phyloP scores from a whole-genome alignment of 257 asterid genomes.

The Sherardia arvensis region DNA sequence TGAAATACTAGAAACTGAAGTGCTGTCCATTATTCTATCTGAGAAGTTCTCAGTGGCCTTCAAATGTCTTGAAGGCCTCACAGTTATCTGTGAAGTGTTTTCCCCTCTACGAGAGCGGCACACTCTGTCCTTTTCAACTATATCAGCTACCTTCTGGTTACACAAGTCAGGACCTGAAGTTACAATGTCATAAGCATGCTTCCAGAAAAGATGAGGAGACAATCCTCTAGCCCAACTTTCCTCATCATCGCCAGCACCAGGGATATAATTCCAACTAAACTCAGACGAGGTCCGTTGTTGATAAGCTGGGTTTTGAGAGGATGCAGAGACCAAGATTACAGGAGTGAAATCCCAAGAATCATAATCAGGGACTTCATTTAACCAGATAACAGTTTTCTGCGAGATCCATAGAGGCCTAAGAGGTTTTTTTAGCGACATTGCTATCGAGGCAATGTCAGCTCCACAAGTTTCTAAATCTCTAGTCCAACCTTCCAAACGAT shows the following conservation, averaged over 20 bases:
- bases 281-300: slow-evolving; percentile 67
- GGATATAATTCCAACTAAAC: slow-evolving; percentile 93
- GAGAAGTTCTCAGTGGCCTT: slow-evolving; percentile 14
- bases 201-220: slow-evolving; percentile 74
- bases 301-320: slow-evolving; percentile 38
- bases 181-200: slow-evolving; percentile 71
- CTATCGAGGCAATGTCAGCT: slow-evolving; percentile 72
- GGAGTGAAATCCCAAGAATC: slow-evolving; percentile 98
- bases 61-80: slow-evolving; percentile 35
- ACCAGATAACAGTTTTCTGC: slow-evolving; percentile 87
- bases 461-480: slow-evolving; percentile 69
- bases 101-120: slow-evolving; percentile 65
- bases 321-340: slow-evolving; percentile 63
- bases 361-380: slow-evolving; percentile 85
- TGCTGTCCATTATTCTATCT: slow-evolving; percentile 19
- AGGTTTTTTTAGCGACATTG: slow-evolving; percentile 53
- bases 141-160: slow-evolving; percentile 66
- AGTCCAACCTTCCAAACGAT: slow-evolving; percentile 63
- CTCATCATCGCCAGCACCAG: slow-evolving; percentile 99
- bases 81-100: slow-evolving; percentile 57
- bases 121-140: slow-evolving; percentile 76
- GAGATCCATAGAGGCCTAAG: slow-evolving; percentile 90
- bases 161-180: slow-evolving; percentile 69
- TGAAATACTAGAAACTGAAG: slow-evolving; percentile 7
- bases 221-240: slow-evolving; percentile 97